A percentile compares a stretch with the other conserved stretches of the same genome.
phyloP scores from a whole-genome alignment of 2,329 filamentous ascomycete species.

The Penicillium sp. region DNA sequence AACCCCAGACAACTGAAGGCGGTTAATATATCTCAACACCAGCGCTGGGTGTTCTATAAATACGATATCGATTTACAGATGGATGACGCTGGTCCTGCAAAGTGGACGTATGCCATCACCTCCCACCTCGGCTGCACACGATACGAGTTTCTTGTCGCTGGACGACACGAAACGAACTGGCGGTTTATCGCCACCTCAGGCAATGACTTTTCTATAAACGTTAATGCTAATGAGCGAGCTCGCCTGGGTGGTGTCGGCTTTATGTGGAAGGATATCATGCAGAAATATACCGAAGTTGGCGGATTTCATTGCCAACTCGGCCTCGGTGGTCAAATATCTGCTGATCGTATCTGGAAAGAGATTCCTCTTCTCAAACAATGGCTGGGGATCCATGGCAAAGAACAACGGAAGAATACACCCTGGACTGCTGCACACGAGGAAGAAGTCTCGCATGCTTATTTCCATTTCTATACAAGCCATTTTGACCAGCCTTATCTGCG shows the following conservation, averaged over 20 bases:
- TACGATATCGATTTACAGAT: constrained; percentile 89
- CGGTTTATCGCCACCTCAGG: constrained; percentile 93
- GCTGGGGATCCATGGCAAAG: constrained; percentile 88
- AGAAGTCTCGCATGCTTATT: constrained; percentile 92
- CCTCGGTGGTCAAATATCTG: constrained; percentile 90
- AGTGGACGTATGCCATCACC: constrained; percentile 98
- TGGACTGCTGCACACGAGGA: constrained; percentile 97
- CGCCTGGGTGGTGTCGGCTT: constrained; percentile 84
- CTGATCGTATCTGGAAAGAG: constrained; percentile 93
- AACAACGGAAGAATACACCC: constrained; percentile 80
- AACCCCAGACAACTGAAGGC: constrained; percentile 85
- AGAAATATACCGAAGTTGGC: constrained; percentile 94
- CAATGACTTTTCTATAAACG: constrained; percentile 88
- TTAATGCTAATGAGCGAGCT: constrained; percentile 78
- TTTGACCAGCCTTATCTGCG: constrained; percentile 94
- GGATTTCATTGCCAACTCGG: constrained; percentile 94
- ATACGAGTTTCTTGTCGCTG: constrained; percentile 94
- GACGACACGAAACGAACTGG: constrained; percentile 86
- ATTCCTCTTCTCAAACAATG: constrained; percentile 91
- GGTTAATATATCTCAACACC: constrained; percentile 79
- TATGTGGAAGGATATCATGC: constrained; percentile 99
- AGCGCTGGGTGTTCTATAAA: constrained; percentile 92
- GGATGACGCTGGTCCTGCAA: constrained; percentile 70
- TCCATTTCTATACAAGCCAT: constrained; percentile 97
- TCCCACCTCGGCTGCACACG: constrained; percentile 96